Base-by-base conservation (phyloP, 768 basidiomycete species). In the Mycena amicta region DNA sequence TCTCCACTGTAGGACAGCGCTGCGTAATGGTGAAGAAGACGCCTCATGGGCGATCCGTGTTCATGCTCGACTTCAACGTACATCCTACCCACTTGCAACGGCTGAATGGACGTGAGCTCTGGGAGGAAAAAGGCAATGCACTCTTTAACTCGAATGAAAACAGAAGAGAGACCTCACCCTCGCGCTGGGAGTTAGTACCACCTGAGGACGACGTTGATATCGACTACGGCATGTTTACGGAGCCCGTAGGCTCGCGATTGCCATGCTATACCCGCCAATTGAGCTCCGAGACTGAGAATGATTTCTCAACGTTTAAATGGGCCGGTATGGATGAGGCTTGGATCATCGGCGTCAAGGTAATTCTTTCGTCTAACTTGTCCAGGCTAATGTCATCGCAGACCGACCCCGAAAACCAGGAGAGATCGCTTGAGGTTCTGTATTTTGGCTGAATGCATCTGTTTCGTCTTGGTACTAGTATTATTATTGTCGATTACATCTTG, bases 1-100 rank as follows among this genome's bases (percentile, higher is more conserved):
- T 68, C 12, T 62, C 59, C 6, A 63, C 65, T 13, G 56, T 62
- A 3, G 70, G 70, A 13, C 65, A 67, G 52, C 65, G 68, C 23
- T 63, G 59, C 23, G 60, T 68, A 4, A 26, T 65, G 16, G 50
- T 30, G 25, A n/a, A 4, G 51, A 51, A n/a, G 11, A n/a, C n/a
- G n/a, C 31, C 25, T 0, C 27, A 46, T 52, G 27, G 8, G 39
- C 28, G 47, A 5, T 26, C 39, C 23, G 37, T 64, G 43, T 37
- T 52, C 59, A 5, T 60, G 6, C 41, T 64, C 30, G 62, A 64
- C 40, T 64, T 64, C 27, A 64, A 64, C 40, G 23, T 46, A 6
- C 13, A 28, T 43, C 56, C 23, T 18, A 16, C 13, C 4, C 43
- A 20, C 27, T n/a, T 49, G 23, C 5, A 13, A 8, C 47, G 8